Base-by-base conservation (phyloP, 192 early-diverging fungal genomes). In the Kickxella alabastrina region DNA sequence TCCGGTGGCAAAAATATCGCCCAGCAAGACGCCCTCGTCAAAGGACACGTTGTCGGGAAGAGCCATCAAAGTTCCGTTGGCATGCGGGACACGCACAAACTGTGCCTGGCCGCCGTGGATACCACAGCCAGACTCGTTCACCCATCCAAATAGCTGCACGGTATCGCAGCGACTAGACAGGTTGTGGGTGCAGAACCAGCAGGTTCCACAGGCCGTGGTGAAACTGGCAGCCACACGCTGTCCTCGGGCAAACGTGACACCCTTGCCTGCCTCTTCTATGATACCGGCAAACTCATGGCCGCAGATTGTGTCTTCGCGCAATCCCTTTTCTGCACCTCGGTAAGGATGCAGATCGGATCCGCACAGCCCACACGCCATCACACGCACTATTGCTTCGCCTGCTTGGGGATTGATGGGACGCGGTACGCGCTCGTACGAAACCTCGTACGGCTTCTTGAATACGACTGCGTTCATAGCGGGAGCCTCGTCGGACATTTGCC, bases 1-100 rank as follows among this genome's bases (percentile, higher is more conserved):
- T 3, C 81, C 81, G 0, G 81, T 83, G 9, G 74, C 43, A 15
- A 83, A 57, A 14, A 83, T 80, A 43, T 83, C 81, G 29, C 75
- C 69, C 28, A 70, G 43, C 21, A 83, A 51, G 23, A 83, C 59
- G 22, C 69, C 71, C 43, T 68, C 69, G 14, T 68, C 65, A 37
- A 69, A 70, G 1, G 59, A 54, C 6, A 78, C 39, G 3, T 40
- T 36, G 34, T 53, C 57, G 3, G 69, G 65, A 23, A 73, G 24
- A 8, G 43, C 53, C 43, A 83, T 50, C 19, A 83, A 52, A 19
- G 81, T 65, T 10, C 68, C 54, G 36, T 68, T 43, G 9, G 81
- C 81, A 38, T 75, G 37, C 10, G 81, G 79, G 27, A 83, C 79
- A 0, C 68, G 65, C 28, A 80, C 73, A 36, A 77, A 83, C 61